Evolutionary conservation across 306 rosid genomes (phyloP), one percentile per base, ranked within the genome.

Genomic region (Quercus parvula): DNA sequence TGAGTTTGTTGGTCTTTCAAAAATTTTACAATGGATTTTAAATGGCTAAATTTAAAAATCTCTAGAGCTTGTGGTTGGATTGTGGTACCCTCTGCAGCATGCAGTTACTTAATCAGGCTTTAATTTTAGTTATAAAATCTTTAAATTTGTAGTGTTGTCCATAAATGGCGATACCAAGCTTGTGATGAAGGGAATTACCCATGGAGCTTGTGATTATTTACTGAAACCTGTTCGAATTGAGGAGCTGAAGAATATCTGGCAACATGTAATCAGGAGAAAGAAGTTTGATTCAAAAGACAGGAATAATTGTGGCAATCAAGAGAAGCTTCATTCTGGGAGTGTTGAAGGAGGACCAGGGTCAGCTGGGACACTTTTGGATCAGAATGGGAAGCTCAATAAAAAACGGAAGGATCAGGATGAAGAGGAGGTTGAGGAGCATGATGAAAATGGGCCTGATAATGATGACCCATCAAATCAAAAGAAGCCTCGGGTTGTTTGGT

Each of bases 401-500:
- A 93, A 87, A 73, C 82, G 99, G 70, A 96, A 93, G 92, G 97
- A 91, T 77, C 98, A 93, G 72, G 77, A 85, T 59, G 92, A 93
- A 41, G 92, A 89, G 11, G 96, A 89, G 49, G 93, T 91, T 1
- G 98, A 93, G 54, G 92, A 91, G n/a, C 79, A 75, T 22, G 97
- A 86, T 31, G 87, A 91, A 64, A 81, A 83, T 78, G 97, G 68
- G 55, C 82, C 84, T 49, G 98, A 92, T 10, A 84, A 77, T 56
- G 96, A 93, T 0, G 99, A 96, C 77, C 88, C 94, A 0, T 87
- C 96, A 5, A 1, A 89, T 59, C 99, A 91, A 85, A 96, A 96
- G 91, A 96, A 96, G 85, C 94, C 98, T 69, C 94, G 99, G 38
- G 99, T 96, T 67, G 99, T 96, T 87, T 93, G 99, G 99, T 93